These are phyloP conservation scores for Fusarium tuaranense DNA, from an alignment of 2,329 filamentous ascomycete genomes.

Conservation along the genomic window DNA sequence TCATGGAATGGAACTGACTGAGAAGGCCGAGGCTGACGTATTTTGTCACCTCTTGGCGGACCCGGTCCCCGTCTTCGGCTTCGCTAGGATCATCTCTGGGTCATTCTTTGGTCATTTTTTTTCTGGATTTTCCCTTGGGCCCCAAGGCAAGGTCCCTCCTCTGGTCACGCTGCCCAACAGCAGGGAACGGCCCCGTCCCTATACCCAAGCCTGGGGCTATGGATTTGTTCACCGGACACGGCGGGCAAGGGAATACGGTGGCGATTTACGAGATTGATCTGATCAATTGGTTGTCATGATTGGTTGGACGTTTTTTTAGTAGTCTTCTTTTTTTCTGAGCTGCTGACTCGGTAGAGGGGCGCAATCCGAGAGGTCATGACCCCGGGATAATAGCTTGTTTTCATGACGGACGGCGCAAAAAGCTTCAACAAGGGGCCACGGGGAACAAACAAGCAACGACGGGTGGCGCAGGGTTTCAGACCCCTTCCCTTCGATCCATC, in stretches of 20 bases:
- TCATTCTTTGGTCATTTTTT: slow-evolving; percentile 33
- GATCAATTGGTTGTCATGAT: slow-evolving; percentile 41
- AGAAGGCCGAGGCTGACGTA: slow-evolving; percentile 26
- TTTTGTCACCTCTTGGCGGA: slow-evolving; percentile 25
- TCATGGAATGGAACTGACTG: background rate
- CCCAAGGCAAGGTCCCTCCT: background rate
- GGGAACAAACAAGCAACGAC: slow-evolving; percentile 5
- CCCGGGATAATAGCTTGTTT: slow-evolving; percentile 13
- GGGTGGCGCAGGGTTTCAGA: slow-evolving; percentile 33
- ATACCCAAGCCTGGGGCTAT: slow-evolving; percentile 3
- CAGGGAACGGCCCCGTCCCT: slow-evolving; percentile 14
- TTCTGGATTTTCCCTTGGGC: slow-evolving; percentile 3
- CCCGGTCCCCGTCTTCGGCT: slow-evolving; percentile 14
- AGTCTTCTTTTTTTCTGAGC: slow-evolving; percentile 3
- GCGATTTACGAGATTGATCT: slow-evolving; percentile 5
- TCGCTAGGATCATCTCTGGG: slow-evolving; percentile 18
- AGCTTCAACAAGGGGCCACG: slow-evolving; percentile 9
- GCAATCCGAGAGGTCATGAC: background rate
- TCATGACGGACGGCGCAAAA: slow-evolving; percentile 19
- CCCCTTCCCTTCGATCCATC: slow-evolving; percentile 3
- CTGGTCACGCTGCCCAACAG: slow-evolving; percentile 28
- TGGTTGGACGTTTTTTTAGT: slow-evolving; percentile 21
- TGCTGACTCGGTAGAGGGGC: slow-evolving; percentile 3
- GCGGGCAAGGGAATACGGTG: slow-evolving; percentile 1
- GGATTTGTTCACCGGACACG: slow-evolving; percentile 13